These are phyloP conservation scores for Rhynchospora tenuis DNA, from an alignment of 176 grass and related monocot genomes.

Conservation along the genomic window DNA sequence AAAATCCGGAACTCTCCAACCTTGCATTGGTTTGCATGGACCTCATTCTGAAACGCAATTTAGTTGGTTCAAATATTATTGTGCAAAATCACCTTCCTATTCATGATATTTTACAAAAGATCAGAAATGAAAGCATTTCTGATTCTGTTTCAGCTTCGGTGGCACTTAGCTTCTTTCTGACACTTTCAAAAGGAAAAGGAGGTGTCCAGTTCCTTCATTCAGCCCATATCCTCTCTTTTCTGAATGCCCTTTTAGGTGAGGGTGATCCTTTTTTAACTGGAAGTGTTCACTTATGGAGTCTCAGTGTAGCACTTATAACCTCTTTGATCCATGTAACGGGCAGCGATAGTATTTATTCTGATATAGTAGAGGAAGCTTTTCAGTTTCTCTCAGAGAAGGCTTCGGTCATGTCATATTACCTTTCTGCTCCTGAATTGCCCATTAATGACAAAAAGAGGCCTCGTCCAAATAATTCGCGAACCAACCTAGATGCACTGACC, in stretches of 20 bases:
- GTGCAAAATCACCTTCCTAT: slow-evolving; percentile 73
- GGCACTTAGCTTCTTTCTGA: slow-evolving; percentile 73
- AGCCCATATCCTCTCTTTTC: slow-evolving; percentile 61
- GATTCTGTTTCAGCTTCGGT: slow-evolving; percentile 38
- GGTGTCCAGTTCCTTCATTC: slow-evolving; percentile 81
- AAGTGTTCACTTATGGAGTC: slow-evolving; percentile 54
- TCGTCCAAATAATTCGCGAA: slow-evolving; percentile 42
- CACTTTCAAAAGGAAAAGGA: slow-evolving; percentile 68
- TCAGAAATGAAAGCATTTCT: slow-evolving; percentile 31
- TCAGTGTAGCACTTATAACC: slow-evolving; percentile 58
- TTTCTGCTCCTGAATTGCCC: slow-evolving; percentile 52
- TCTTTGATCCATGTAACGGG: slow-evolving; percentile 63
- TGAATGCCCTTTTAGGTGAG: slow-evolving; percentile 52
- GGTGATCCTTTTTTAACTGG: slow-evolving; percentile 40
- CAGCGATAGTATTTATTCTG: slow-evolving; percentile 48
- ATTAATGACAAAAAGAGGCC: slow-evolving; percentile 56
- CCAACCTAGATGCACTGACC: slow-evolving; percentile 52
- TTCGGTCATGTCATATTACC: slow-evolving; percentile 57
- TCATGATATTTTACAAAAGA: slow-evolving; percentile 56
- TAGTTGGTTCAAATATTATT: slow-evolving; percentile 44
- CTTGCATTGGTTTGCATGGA: slow-evolving; percentile 71
- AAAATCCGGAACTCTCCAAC: slow-evolving; percentile 52
- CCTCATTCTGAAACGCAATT: slow-evolving; percentile 65
- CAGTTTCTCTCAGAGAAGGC: slow-evolving; percentile 64
- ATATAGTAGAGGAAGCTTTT: slow-evolving; percentile 44